A percentile compares a stretch with the other conserved stretches of the same genome.
These are phyloP conservation scores for Acanthochlamys bracteata DNA, from an alignment of 106 monocot species.

Conservation along the genomic window DNA sequence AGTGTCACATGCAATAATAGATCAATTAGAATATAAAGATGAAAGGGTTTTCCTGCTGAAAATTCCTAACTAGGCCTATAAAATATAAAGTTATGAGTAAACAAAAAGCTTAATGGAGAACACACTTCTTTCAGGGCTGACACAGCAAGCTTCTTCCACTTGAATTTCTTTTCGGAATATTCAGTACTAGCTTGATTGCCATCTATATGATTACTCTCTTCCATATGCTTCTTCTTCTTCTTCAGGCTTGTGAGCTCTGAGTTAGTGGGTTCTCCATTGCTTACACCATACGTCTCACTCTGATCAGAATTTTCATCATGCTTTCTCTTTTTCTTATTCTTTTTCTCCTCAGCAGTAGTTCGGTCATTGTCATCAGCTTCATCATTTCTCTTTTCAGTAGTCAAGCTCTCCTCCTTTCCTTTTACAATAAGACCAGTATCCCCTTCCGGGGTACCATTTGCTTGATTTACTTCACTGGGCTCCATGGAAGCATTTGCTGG, in stretches of 20 bases:
- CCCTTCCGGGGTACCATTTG: background rate
- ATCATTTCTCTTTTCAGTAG: too few relatives aligned
- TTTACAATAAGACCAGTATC: background rate
- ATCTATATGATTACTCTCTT: background rate
- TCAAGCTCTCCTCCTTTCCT: constrained; percentile 8
- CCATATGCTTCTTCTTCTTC: constrained; percentile 25
- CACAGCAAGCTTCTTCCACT: constrained; percentile 79
- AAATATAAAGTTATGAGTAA: too few relatives aligned
- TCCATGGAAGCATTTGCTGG: constrained; percentile 23
- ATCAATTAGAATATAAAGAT: too few relatives aligned
- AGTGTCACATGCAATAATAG: too few relatives aligned
- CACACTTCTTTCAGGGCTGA: constrained; percentile 64
- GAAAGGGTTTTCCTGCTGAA: background rate
- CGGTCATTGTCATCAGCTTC: too few relatives aligned
- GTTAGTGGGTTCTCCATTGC: constrained; percentile 57
- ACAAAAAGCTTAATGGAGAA: too few relatives aligned
- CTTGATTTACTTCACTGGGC: constrained; percentile 3
- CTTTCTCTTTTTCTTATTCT: constrained; percentile 25
- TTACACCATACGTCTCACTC: background rate
- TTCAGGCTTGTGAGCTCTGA: constrained; percentile 15
- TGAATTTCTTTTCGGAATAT: constrained; percentile 39
- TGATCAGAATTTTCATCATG: background rate
- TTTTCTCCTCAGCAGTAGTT: too few relatives aligned
- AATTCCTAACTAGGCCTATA: too few relatives aligned
- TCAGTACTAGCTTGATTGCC: background rate